phyloP scores from a whole-genome alignment of 2,329 filamentous ascomycete genomes.

The Lachnellula cervina region DNA sequence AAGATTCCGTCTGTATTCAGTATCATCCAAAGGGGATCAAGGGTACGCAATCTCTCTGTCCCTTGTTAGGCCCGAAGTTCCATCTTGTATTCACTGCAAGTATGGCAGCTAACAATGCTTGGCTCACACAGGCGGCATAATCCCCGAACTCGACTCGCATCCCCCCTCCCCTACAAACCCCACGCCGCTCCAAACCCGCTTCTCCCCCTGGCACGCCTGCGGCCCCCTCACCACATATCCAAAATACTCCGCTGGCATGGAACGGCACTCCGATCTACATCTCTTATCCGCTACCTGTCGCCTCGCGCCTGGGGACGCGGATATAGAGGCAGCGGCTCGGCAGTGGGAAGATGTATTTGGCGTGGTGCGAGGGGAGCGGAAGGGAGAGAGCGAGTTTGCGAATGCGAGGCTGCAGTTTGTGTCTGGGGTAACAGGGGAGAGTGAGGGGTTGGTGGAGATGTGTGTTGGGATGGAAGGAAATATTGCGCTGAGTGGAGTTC shows the following conservation, averaged over 20 bases:
- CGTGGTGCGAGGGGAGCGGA: conserved; percentile 11
- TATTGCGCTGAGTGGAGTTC: conserved; percentile 4
- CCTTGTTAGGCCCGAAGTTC: neutral
- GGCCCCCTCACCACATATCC: conserved; percentile 31
- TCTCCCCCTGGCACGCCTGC: conserved; percentile 42
- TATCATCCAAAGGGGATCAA: conserved; percentile 40
- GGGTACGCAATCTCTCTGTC: conserved; percentile 1
- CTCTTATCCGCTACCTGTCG: conserved; percentile 34
- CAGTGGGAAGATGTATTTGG: conserved; percentile 40
- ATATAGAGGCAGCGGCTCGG: conserved; percentile 33
- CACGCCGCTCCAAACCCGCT: conserved; percentile 34
- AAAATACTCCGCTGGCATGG: conserved; percentile 35
- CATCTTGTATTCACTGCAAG: neutral
- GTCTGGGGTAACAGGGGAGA: conserved; percentile 25
- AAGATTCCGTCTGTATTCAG: conserved; percentile 35
- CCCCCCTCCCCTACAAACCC: conserved; percentile 13
- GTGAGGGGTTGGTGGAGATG: conserved; percentile 36
- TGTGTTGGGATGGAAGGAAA: conserved; percentile 34
- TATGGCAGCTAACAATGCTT: neutral
- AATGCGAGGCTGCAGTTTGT: conserved; percentile 35
- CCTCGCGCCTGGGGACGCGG: conserved; percentile 34
- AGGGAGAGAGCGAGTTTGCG: conserved; percentile 28
- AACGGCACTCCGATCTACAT: conserved; percentile 31
- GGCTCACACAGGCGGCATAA: conserved; percentile 9
- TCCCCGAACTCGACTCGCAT: conserved; percentile 21